Conservation (phyloP, 371 early-diverging fungal genomes). For the Nematocida ironsii region DNA sequence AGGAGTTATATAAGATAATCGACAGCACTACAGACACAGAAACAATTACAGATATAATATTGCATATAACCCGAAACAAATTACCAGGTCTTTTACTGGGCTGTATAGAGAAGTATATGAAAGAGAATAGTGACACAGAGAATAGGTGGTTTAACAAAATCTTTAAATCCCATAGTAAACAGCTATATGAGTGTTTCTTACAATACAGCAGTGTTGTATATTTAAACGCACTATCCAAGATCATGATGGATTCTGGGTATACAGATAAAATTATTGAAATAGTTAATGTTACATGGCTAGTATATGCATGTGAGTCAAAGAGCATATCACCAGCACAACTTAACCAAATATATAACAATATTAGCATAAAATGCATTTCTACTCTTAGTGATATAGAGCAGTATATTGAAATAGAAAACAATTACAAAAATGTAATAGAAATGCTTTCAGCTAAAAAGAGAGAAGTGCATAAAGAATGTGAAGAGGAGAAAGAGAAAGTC, state of each 20-base stretch:
- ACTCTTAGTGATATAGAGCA: too few relatives aligned
- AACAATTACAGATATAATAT: not conserved
- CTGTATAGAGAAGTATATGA: not conserved
- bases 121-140: not conserved
- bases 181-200: not conserved
- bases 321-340: not conserved
- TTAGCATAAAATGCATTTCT: not conserved
- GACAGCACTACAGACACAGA: not conserved
- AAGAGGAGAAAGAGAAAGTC: too few relatives aligned
- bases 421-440: too few relatives aligned
- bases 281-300: not conserved
- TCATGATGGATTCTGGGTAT: too few relatives aligned
- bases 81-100: not conserved
- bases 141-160: not conserved
- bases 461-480: too few relatives aligned
- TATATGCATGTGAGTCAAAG: not conserved
- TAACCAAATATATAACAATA: not conserved
- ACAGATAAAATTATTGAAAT: not conserved
- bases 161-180: not conserved
- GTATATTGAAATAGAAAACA: too few relatives aligned
- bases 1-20: not conserved
- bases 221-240: not conserved
- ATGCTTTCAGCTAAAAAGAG: too few relatives aligned
- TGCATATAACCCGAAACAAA: not conserved
- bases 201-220: not conserved